Evolutionary conservation across 1,284 basidiomycete genomes (phyloP), one percentile per base, ranked within the genome.

Genomic region (Cryptococcus sp.): DNA sequence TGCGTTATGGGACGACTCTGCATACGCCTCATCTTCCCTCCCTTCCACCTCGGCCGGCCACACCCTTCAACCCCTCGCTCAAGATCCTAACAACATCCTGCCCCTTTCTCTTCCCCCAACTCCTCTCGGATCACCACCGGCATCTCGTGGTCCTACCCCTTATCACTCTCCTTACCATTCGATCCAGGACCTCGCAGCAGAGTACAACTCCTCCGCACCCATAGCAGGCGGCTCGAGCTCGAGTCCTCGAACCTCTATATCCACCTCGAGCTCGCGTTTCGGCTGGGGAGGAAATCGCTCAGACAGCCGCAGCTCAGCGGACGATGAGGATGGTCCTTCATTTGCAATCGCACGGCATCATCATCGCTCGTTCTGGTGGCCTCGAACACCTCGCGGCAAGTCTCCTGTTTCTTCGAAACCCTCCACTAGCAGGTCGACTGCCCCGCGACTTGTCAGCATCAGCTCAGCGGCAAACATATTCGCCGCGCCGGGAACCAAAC

Each of bases 61-160:
- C 47, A 8, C 54, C 7, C 51, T 66, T 7, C 47, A 57, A n/a
- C 61, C 68, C 16, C 54, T 70, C 5, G 63, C 66, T 7, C 52
- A 55, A 48, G 68, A 70, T 39, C 68, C 66, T 5, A 47, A 65
- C 52, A 67, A 71, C 55, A 65, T 71, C 39, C 48, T 71, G 5
- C 69, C 69, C 15, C 61, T 71, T n/a, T 67, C 67, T 2, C 40
- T 65, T 10, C 59, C 67, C 6, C 46, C 57, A 13, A 55, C 66
- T 6, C 69, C 69, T 13, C 56, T 57, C 40, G 54, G 52, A 20
- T 63, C 67, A 1, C 68, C 68, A 13, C 48, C 54, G 17, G 27
- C 49, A 22, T 67, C 67, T 1, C 51, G 59, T 22, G 54, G 43
- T 13, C 52, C 54, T 13, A 62, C 66, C 15, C 68, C 68, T 1